Percentiles rank a stretch among this genome's conserved stretches.
Evolutionary conservation across 2,329 filamentous ascomycete genomes (phyloP).

Genomic region (Parastagonospora nodorum): DNA sequence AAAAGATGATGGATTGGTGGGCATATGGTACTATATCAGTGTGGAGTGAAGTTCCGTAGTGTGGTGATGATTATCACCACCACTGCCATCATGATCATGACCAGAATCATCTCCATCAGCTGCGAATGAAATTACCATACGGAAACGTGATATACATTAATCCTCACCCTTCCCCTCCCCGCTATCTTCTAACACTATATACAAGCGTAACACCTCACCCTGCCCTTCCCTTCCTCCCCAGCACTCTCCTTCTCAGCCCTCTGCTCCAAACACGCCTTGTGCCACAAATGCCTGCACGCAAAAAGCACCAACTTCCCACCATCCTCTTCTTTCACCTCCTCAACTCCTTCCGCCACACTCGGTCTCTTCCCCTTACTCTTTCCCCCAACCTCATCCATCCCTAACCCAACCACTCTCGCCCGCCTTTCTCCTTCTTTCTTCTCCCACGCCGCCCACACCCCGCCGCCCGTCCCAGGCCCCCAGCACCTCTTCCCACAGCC

Average conservation of each 20-base stretch:
- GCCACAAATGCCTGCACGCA: constrained; percentile 49
- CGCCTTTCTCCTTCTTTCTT: constrained; percentile 50
- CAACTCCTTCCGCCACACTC: constrained; percentile 9
- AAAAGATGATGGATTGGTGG: too few relatives aligned
- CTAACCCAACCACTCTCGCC: constrained; percentile 48
- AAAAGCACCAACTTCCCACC: constrained; percentile 40
- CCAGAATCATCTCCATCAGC: too few relatives aligned
- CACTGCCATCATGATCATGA: too few relatives aligned
- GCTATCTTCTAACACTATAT: neutral
- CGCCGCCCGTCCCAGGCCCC: constrained; percentile 81
- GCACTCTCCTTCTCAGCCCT: neutral
- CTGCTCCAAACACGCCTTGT: constrained; percentile 36
- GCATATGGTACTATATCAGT: too few relatives aligned
- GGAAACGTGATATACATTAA: too few relatives aligned
- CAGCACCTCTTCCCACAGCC: constrained; percentile 81
- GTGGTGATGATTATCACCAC: too few relatives aligned
- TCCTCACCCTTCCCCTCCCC: too few relatives aligned
- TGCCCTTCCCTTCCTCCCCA: constrained; percentile 5
- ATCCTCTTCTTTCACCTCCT: constrained; percentile 1
- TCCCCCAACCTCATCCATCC: constrained; percentile 48
- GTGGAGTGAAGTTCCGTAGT: too few relatives aligned
- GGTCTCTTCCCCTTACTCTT: constrained; percentile 46
- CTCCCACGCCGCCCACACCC: constrained; percentile 84
- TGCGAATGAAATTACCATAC: too few relatives aligned
- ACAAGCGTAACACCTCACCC: constrained; percentile 38